Evolutionary conservation across 352 stramenopile genomes (phyloP), one percentile per base, ranked within the genome.

Genomic region (Pythium insidiosum): DNA sequence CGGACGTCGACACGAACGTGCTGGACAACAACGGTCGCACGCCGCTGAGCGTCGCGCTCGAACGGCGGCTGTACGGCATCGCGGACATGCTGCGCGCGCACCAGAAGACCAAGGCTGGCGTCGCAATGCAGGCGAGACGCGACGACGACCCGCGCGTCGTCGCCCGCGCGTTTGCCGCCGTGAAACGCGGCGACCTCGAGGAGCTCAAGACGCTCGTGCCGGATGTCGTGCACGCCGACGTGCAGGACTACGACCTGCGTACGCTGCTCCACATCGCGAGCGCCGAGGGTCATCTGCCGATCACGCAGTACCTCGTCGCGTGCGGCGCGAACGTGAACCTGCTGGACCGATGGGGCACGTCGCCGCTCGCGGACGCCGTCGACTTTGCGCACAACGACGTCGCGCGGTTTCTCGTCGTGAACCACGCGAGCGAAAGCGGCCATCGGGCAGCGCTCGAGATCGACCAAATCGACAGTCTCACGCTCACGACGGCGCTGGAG

Each of bases 361-460:
- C 79, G 0, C 63, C 79, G 2, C 51, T 91, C 13, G 80, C 76
- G 0, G 79, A 91, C 38, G 79, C 79, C 0, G 65, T 88, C 4
- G 66, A 84, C 53, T 91, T 91, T 48, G 76, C 76, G 0, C 79
- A 91, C 51, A 87, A 88, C 41, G 58, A 83, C 4, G 45, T 91
- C 11, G 79, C 79, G 2, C 66, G 72, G 18, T 85, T 82, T 21
- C 47, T 91, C 0, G 73, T 81, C 34, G 61, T 57, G 0, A 71
- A 84, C 37, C 66, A 84, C 25, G 78, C 71, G 6, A 80, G 66
- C 3, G 73, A 85, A 38, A 81, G 69, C 43, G 78, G 78, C 16
- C 77, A 83, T 26, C 61, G 58, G 16, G 58, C 63, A 4, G 72
- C 67, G 3, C 65, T 84, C 23, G 57, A 73, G 5, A 50, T 80